Conservation (phyloP, 305 asterid species). For the Fraxinus angustifolia region DNA sequence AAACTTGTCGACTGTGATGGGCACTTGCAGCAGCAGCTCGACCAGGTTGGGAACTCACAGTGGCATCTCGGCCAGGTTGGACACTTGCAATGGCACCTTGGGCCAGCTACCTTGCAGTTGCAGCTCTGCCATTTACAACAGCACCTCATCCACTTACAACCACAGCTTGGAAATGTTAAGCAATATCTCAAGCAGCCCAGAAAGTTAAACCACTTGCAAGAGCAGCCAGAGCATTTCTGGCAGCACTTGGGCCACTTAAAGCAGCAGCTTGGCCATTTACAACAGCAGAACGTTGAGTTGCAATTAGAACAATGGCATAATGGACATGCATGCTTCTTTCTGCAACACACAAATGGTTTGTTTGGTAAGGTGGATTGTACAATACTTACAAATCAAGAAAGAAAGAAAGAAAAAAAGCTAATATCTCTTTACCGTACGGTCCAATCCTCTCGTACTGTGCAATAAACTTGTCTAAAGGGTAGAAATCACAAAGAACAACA, state of each 20-base stretch:
- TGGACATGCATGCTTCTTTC: slow-evolving; percentile 40
- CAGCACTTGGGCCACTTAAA: slow-evolving; percentile 23
- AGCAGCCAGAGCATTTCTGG: slow-evolving; percentile 24
- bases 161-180: slow-evolving; percentile 20
- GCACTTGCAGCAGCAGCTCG: slow-evolving; percentile 29
- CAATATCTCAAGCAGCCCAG: slow-evolving; percentile 26
- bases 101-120: slow-evolving; percentile 24
- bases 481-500: background rate
- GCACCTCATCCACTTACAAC: slow-evolving; percentile 8
- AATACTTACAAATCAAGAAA: background rate
- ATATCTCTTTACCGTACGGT: background rate
- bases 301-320: slow-evolving; percentile 31
- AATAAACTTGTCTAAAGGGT: slow-evolving; percentile 6
- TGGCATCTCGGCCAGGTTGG: slow-evolving; percentile 20
- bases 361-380: background rate
- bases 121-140: slow-evolving; percentile 17
- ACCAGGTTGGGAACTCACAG: slow-evolving; percentile 17
- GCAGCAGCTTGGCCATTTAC: slow-evolving; percentile 22
- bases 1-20: slow-evolving; percentile 3
- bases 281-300: slow-evolving; percentile 26
- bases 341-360: slow-evolving; percentile 26
- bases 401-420: background rate
- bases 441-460: background rate
- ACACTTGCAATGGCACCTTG: slow-evolving; percentile 26
- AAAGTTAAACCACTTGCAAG: slow-evolving; percentile 21